Conservation (phyloP, 768 basidiomycete species). For the Auriscalpium vulgare region DNA sequence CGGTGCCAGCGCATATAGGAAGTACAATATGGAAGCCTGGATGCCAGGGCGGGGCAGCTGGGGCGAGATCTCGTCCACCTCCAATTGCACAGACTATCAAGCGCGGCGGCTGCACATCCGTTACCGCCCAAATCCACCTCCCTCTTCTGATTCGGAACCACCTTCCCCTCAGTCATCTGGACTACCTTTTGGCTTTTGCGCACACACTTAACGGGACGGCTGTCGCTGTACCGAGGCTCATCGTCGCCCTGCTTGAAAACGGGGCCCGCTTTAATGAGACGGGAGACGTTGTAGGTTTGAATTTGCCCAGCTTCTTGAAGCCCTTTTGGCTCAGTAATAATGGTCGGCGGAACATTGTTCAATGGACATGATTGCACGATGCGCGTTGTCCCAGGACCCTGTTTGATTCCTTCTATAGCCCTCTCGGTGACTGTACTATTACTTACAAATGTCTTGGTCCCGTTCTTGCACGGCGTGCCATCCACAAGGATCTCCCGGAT, state of each 20-base stretch:
- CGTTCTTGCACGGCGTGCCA: too few relatives aligned
- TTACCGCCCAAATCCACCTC: constrained; percentile 29
- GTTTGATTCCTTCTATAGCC: not conserved
- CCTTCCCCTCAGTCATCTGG: constrained; percentile 22
- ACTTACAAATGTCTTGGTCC: too few relatives aligned
- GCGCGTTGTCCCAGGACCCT: too few relatives aligned
- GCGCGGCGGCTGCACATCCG: constrained; percentile 87
- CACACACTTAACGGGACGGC: constrained; percentile 97
- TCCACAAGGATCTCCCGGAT: too few relatives aligned
- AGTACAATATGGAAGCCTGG: constrained; percentile 98
- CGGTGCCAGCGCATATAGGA: constrained; percentile 88
- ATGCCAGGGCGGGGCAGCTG: constrained; percentile 95
- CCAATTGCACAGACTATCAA: constrained; percentile 97
- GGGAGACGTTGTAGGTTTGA: constrained; percentile 45
- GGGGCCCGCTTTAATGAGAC: constrained; percentile 62
- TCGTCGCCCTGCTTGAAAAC: constrained; percentile 88
- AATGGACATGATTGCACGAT: constrained; percentile 14
- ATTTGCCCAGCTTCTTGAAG: constrained; percentile 54
- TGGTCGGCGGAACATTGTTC: constrained; percentile 12
- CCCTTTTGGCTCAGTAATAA: constrained; percentile 58
- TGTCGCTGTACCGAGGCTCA: constrained; percentile 86
- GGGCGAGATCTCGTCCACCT: constrained; percentile 97
- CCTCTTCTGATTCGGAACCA: constrained; percentile 19
- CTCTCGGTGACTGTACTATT: too few relatives aligned
- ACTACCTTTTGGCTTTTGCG: constrained; percentile 70